Base-by-base conservation (phyloP, 2,329 filamentous ascomycete species). In the Verticillium tricorpus region DNA sequence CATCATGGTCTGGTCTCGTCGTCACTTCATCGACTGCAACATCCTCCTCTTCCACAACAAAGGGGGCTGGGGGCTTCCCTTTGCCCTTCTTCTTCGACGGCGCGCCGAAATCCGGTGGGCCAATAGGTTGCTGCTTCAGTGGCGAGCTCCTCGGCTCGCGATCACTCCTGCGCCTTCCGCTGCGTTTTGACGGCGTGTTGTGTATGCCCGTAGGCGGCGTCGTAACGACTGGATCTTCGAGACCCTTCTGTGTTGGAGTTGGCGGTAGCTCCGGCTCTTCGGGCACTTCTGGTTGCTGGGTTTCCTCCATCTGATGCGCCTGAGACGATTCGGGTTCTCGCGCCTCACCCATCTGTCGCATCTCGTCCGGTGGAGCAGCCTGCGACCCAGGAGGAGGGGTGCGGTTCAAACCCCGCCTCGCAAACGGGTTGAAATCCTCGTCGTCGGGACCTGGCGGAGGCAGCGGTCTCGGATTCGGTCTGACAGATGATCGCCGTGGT, bases 261-360 rank as follows among this genome's bases (percentile, higher is more conserved):
- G 85, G 85, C 3, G 88, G 89, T 5, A 91, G 77, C 57, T 89
- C 86, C 1, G 87, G 87, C 67, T 90, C 86, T 17, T 67, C 45
- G 25, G 19, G 45, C 45, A 22, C 59, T 64, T 5, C 60, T 57
- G 39, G 17, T 19, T 52, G 45, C 1, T 22, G 45, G 17, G 6
- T 1, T 19, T 52, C 45, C 8, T 22, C 45, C 19, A 25, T 8
- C 11, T 11, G 8, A 22, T 22, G 45, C 22, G 45, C 19, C 19
- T 14, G 45, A 11, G 45, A 22, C 19, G 45, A 52, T 19, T 52
- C 45, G 2, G 19, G 45, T 9, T 52, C 45, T 52, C 19, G 45
- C 19, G 19, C 12, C 22, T 8, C n/a, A 4, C 19, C 45, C 11
- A 17, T 15, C 15, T 25, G n/a, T 8, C 17, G 45, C 28, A 8